Evolutionary conservation across 1,284 basidiomycete genomes (phyloP).

Genomic region (Apiotrichum brassicae): DNA sequence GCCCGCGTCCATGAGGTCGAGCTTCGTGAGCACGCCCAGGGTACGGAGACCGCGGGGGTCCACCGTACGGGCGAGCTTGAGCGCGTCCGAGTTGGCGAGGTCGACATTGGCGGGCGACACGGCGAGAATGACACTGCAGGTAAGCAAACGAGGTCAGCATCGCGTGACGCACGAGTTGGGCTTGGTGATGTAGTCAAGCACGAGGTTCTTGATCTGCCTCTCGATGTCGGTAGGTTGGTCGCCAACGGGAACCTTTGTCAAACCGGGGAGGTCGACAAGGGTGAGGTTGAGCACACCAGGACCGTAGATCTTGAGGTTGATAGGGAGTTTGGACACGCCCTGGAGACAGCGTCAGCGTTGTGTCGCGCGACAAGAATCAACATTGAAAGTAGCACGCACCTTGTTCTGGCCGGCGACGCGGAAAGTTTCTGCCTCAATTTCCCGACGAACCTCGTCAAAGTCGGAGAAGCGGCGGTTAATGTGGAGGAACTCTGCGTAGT

Average conservation of each 20-base stretch:
- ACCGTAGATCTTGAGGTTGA: conserved; percentile 89
- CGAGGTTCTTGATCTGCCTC: conserved; percentile 86
- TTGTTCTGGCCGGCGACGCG: conserved; percentile 98
- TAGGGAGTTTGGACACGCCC: conserved; percentile 92
- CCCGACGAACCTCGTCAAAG: conserved; percentile 85
- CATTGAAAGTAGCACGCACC: conserved; percentile 21
- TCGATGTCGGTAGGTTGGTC: conserved; percentile 78
- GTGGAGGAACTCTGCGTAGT: conserved; percentile 97
- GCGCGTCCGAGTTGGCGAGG: conserved; percentile 93
- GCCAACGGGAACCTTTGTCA: conserved; percentile 86
- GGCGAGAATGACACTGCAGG: conserved; percentile 80
- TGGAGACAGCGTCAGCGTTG: conserved; percentile 6
- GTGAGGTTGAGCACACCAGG: conserved; percentile 93
- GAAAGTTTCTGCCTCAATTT: conserved; percentile 98
- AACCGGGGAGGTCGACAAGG: conserved; percentile 87
- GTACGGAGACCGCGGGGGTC: conserved; percentile 94
- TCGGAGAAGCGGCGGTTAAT: conserved; percentile 94
- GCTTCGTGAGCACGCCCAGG: conserved; percentile 92
- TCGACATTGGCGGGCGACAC: conserved; percentile 97
- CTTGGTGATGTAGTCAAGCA: conserved; percentile 91
- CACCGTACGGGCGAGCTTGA: conserved; percentile 90
- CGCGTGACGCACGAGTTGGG: conserved; percentile 72
- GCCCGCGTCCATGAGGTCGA: conserved; percentile 98
- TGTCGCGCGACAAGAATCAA: neutral
- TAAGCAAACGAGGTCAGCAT: neutral